These are phyloP conservation scores for Brassica cretica DNA, from an alignment of 345 rosid species.

Conservation along the genomic window DNA sequence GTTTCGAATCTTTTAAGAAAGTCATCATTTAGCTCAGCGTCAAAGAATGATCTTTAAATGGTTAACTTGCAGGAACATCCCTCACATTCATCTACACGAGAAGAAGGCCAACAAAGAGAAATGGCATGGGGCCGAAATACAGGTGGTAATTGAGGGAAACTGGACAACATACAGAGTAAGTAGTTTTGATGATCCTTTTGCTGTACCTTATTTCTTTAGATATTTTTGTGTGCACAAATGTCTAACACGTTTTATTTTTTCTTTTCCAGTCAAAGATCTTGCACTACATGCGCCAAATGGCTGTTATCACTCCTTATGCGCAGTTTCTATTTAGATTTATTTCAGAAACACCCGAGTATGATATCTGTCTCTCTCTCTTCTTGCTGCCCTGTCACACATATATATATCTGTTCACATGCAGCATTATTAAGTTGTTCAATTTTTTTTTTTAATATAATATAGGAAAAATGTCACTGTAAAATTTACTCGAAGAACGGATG, in stretches of 20 bases:
- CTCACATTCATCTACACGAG: constrained; percentile 87
- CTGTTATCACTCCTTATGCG: constrained; percentile 95
- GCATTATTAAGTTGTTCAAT: constrained; percentile 4
- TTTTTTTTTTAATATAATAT: constrained; percentile 30
- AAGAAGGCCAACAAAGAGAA: constrained; percentile 62
- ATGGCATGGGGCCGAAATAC: constrained; percentile 96
- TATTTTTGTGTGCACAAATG: constrained; percentile 8
- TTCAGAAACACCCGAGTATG: constrained; percentile 76
- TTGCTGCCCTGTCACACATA: constrained; percentile 13
- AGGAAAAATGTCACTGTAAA: constrained; percentile 84
- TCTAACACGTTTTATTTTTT: constrained; percentile 31
- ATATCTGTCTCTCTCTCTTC: constrained; percentile 32
- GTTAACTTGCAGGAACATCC: constrained; percentile 71
- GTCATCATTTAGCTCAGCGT: constrained; percentile 9
- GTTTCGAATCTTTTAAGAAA: constrained; percentile 2
- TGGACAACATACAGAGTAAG: constrained; percentile 97
- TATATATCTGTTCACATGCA: constrained; percentile 12
- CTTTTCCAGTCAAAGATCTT: constrained; percentile 84
- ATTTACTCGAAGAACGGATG: constrained; percentile 89
- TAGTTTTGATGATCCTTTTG: constrained; percentile 1
- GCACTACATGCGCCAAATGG: constrained; percentile 99
- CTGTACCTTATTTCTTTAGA: constrained; percentile 7
- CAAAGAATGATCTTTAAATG: constrained; percentile 8
- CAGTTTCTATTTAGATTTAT: constrained; percentile 83
- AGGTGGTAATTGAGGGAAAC: constrained; percentile 95